A percentile compares a stretch with the other conserved stretches of the same genome.
Evolutionary conservation across 1,284 basidiomycete species (phyloP).

Genomic region (Fomitopsis palustris): DNA sequence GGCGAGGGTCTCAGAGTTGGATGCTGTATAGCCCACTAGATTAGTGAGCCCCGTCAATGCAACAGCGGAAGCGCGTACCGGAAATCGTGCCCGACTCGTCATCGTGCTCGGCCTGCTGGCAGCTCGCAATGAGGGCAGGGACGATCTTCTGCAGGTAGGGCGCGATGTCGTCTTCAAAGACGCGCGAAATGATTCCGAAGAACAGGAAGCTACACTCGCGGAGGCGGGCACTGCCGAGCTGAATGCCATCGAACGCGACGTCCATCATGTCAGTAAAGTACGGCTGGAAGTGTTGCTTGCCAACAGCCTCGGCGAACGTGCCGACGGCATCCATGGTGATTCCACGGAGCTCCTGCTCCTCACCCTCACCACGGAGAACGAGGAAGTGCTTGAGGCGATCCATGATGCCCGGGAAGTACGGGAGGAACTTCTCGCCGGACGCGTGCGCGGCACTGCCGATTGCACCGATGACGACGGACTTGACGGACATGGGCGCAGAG

Average conservation of each 20-base stretch:
- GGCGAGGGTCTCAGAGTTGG: conserved; percentile 46
- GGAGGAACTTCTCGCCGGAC: conserved; percentile 89
- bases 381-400: conserved; percentile 86
- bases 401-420: conserved; percentile 96
- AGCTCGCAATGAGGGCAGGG: conserved; percentile 82
- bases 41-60: conserved; percentile 12
- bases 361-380: conserved; percentile 78
- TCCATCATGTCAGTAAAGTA: conserved; percentile 97
- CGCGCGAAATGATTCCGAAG: conserved; percentile 96
- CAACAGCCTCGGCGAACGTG: conserved; percentile 97
- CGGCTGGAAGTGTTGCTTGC: conserved; percentile 90
- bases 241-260: conserved; percentile 89
- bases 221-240: conserved; percentile 84
- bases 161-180: conserved; percentile 94
- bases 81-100: conserved; percentile 44
- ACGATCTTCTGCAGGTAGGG: conserved; percentile 86
- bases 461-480: conserved; percentile 95
- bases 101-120: conserved; percentile 82
- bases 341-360: conserved; percentile 92
- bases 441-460: conserved; percentile 98
- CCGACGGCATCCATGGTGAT: conserved; percentile 99
- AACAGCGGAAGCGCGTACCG: conserved; percentile 26
- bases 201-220: conserved; percentile 98
- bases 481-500: conserved; percentile 82
- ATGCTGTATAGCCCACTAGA: conserved; percentile 32